These are phyloP conservation scores for Rhododendron griersonianum DNA, from an alignment of 148 eudicot species.

Conservation along the genomic window DNA sequence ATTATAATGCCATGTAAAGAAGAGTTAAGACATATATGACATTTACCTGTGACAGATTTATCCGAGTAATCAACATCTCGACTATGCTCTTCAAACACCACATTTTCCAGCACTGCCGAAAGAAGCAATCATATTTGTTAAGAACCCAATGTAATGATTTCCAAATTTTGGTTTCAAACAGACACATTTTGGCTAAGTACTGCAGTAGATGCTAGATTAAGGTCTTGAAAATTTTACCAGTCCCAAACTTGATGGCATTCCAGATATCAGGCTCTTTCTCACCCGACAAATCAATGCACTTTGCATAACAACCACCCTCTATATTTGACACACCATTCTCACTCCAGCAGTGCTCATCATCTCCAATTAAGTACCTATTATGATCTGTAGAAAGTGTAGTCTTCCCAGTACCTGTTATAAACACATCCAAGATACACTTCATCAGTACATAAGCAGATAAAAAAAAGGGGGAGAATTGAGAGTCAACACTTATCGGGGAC, in stretches of 20 bases:
- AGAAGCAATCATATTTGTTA: not conserved
- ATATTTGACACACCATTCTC: slow-evolving; percentile 72
- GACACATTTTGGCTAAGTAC: not conserved
- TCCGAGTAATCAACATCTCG: slow-evolving; percentile 80
- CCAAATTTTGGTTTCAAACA: not conserved
- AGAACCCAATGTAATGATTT: not conserved
- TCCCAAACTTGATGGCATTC: slow-evolving; percentile 74
- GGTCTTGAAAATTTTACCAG: slow-evolving; percentile 20
- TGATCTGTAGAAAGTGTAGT: slow-evolving; percentile 79
- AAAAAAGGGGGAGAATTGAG: not conserved
- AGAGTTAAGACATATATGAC: not conserved
- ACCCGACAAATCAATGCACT: slow-evolving; percentile 66
- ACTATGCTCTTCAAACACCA: slow-evolving; percentile 86
- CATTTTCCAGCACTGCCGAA: slow-evolving; percentile 74
- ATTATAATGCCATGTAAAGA: not conserved
- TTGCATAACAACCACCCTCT: slow-evolving; percentile 89
- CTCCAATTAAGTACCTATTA: slow-evolving; percentile 68
- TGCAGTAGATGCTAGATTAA: not conserved
- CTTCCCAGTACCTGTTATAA: slow-evolving; percentile 63
- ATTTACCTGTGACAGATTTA: slow-evolving; percentile 78
- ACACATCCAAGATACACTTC: not conserved
- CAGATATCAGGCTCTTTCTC: slow-evolving; percentile 85
- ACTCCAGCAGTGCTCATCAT: slow-evolving; percentile 86
- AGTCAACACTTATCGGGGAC: slow-evolving; percentile 33
- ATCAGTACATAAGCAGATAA: not conserved